Conservation (phyloP, 805 yeast species). For the Millerozyma acaciae region DNA sequence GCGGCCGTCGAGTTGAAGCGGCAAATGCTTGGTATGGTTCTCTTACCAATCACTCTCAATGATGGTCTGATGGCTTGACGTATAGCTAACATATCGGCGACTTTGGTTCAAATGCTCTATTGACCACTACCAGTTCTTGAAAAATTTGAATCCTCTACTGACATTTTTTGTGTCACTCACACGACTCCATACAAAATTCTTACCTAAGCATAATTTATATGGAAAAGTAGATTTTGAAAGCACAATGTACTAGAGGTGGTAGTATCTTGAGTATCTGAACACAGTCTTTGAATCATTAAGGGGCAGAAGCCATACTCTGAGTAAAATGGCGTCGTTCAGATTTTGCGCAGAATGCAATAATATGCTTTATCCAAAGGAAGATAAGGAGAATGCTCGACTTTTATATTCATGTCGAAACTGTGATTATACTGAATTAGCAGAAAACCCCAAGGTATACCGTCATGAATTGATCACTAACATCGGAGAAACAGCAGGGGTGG, state of each 20-base stretch:
- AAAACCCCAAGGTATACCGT: slow-evolving; percentile 80
- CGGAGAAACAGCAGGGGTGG: slow-evolving; percentile 96
- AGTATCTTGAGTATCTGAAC: background rate
- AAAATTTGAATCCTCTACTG: slow-evolving; percentile 7
- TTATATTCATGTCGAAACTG: slow-evolving; percentile 94
- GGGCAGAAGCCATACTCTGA: background rate
- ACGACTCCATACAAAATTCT: slow-evolving; percentile 4
- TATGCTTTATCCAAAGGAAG: slow-evolving; percentile 97
- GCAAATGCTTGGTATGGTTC: slow-evolving; percentile 19
- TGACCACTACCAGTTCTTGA: too few species aligned
- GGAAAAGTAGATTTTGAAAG: slow-evolving; percentile 4
- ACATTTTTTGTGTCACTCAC: slow-evolving; percentile 2
- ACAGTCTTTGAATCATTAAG: too few species aligned
- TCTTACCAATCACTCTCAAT: slow-evolving; percentile 28
- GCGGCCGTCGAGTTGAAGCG: slow-evolving; percentile 50
- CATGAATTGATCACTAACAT: slow-evolving; percentile 90
- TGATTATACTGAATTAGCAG: slow-evolving; percentile 88
- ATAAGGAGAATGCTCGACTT: slow-evolving; percentile 69
- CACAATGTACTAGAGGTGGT: background rate
- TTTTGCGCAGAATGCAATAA: slow-evolving; percentile 97
- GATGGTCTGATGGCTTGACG: slow-evolving; percentile 39
- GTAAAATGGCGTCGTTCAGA: slow-evolving; percentile 80
- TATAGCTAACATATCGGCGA: slow-evolving; percentile 26
- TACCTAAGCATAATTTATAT: slow-evolving; percentile 7
- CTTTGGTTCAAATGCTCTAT: too few species aligned